Evolutionary conservation across 768 basidiomycete species (phyloP).

Genomic region (Psilocybe azurescens): DNA sequence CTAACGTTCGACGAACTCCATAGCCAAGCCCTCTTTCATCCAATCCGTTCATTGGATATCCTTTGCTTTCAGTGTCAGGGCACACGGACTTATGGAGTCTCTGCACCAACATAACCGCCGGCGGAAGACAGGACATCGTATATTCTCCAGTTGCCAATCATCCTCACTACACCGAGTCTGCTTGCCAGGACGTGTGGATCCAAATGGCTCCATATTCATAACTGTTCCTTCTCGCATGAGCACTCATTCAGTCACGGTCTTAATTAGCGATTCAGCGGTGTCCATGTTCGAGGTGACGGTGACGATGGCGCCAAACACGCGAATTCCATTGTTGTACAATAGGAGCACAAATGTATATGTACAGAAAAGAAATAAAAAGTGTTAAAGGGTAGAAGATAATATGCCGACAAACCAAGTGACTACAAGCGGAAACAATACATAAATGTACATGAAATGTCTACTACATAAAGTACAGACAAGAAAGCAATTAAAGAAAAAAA

Average conservation of each 20-base stretch:
- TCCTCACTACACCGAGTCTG: constrained; percentile 25
- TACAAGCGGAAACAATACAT: not conserved
- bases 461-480: constrained; percentile 4
- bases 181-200: constrained; percentile 19
- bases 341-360: constrained; percentile 9
- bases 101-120: constrained; percentile 28
- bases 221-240: no score
- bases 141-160: constrained; percentile 30
- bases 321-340: constrained; percentile 13
- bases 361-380: constrained; percentile 4
- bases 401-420: not conserved
- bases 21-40: constrained; percentile 26
- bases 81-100: constrained; percentile 28
- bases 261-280: no score
- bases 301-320: constrained; percentile 19
- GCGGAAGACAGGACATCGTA: constrained; percentile 29
- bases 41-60: constrained; percentile 24
- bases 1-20: not conserved
- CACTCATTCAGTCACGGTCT: no score
- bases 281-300: no score
- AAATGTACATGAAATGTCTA: constrained; percentile 7
- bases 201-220: not conserved
- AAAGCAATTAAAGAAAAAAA: not conserved
- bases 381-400: not conserved
- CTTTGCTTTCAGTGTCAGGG: constrained; percentile 22